Base-by-base conservation (phyloP, 345 rosid genomes). In the Gossypium herbaceum region DNA sequence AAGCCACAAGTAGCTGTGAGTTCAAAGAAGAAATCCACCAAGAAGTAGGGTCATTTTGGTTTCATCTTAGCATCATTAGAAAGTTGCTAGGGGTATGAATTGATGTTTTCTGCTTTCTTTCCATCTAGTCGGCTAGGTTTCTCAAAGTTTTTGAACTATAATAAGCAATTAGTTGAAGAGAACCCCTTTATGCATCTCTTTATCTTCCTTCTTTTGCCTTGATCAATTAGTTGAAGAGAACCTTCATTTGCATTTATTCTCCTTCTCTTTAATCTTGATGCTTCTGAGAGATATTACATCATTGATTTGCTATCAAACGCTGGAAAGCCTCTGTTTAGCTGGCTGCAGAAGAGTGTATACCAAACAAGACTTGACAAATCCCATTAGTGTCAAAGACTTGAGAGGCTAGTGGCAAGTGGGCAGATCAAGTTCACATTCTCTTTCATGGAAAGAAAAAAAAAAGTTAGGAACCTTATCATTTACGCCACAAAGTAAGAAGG, bases 21-120 rank as follows among this genome's bases (percentile, higher is more conserved):
- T 81, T 79, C 81, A 12, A 94, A 92, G 88, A 92, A 88, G 85
- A 92, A 85, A 76, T 45, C 84, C 12, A 70, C 87, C 61, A 90
- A 90, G 79, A 91, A 91, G 84, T 88, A 88, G 83, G 76, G 8
- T 45, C 16, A 22, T 60, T 76, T 44, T 57, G 41, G 47, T 60
- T 34, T 71, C 71, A 69, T 71, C 20, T 57, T 27, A 4, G 41
- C 41, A 34, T 34, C 7, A 34, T 34, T 34, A 34, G 41, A 34
- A 34, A 25, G 12, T 65, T 57, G 66, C 24, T 57, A 58, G 57
- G 75, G 22, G 59, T 22, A 47, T 50, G 54, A 12, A 50, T 34
- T 19, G 69, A 58, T 29, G 3, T 22, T 43, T 60, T 43, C 20
- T 5, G 19, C 50, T 27, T 47, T 50, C 11, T 39, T 19, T 62